Percentiles rank a stretch among this genome's conserved stretches.
Evolutionary conservation across 1,284 basidiomycete species (phyloP).

Genomic region (Trichosporon coremiiforme): DNA sequence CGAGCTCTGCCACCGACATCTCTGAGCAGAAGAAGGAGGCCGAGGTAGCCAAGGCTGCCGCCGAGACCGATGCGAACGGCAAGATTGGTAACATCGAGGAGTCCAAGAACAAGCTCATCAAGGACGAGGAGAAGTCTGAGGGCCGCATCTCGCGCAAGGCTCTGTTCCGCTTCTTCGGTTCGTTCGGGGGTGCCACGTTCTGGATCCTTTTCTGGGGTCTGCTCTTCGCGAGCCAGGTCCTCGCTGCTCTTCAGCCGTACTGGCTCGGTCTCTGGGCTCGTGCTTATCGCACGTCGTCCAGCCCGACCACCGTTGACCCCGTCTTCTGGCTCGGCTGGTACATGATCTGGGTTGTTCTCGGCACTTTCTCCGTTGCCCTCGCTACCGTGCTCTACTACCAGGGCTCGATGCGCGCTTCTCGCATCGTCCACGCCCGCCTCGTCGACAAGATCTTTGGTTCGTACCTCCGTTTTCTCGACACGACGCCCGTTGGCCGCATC

Average conservation of each 20-base stretch:
- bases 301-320: constrained; percentile 47
- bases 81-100: constrained; percentile 43
- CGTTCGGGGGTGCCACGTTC: constrained; percentile 56
- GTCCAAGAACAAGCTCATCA: constrained; percentile 56
- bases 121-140: constrained; percentile 65
- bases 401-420: constrained; percentile 62
- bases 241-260: constrained; percentile 61
- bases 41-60: constrained; percentile 53
- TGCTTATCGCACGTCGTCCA: constrained; percentile 59
- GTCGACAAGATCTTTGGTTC: constrained; percentile 64
- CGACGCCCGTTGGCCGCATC: constrained; percentile 64
- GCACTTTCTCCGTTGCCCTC: constrained; percentile 46
- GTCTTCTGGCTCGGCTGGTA: constrained; percentile 61
- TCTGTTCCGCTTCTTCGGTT: constrained; percentile 57
- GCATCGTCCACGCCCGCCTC: constrained; percentile 63
- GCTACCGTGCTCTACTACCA: constrained; percentile 53
- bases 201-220: constrained; percentile 54
- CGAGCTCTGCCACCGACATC: constrained; percentile 29
- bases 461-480: constrained; percentile 64
- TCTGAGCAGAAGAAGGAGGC: constrained; percentile 42
- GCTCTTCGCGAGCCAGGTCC: constrained; percentile 44
- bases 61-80: constrained; percentile 22
- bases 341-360: constrained; percentile 51
- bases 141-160: constrained; percentile 60
- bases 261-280: constrained; percentile 66